phyloP scores from a whole-genome alignment of 1,284 basidiomycete species.

The Heliocybe sulcata region DNA sequence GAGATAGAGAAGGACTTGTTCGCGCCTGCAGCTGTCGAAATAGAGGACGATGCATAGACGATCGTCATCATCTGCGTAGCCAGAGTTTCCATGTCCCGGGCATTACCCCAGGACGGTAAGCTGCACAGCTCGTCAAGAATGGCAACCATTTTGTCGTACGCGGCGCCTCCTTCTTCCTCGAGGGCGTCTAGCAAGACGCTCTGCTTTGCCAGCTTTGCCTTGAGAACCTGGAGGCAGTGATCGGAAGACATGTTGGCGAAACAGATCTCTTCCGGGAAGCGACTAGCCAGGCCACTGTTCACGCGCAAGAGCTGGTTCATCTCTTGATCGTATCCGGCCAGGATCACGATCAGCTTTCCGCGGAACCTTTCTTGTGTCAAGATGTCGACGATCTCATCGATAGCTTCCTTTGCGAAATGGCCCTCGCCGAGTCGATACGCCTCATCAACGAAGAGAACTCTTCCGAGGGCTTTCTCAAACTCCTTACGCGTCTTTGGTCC shows the following conservation, averaged over 20 bases:
- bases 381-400: slow-evolving; percentile 57
- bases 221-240: slow-evolving; percentile 43
- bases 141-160: slow-evolving; percentile 26
- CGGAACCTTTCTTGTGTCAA: slow-evolving; percentile 50
- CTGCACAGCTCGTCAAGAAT: slow-evolving; percentile 32
- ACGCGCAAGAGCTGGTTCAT: slow-evolving; percentile 52
- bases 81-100: slow-evolving; percentile 49
- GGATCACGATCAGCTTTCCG: slow-evolving; percentile 53
- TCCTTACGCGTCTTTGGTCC: slow-evolving; percentile 53
- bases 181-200: slow-evolving; percentile 31
- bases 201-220: slow-evolving; percentile 35
- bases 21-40: not conserved
- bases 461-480: slow-evolving; percentile 54
- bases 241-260: slow-evolving; percentile 46
- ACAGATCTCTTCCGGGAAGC: slow-evolving; percentile 53
- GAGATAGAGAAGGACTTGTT: not conserved
- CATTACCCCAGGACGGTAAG: slow-evolving; percentile 56
- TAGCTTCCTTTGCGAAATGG: slow-evolving; percentile 56
- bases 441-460: slow-evolving; percentile 62
- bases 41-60: slow-evolving; percentile 1
- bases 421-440: slow-evolving; percentile 54
- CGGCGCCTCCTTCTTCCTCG: slow-evolving; percentile 20
- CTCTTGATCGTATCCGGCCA: slow-evolving; percentile 61
- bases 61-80: slow-evolving; percentile 35
- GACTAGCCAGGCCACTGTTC: slow-evolving; percentile 58